Base-by-base conservation (phyloP, 192 early-diverging fungal genomes). In the Podila horticola region DNA sequence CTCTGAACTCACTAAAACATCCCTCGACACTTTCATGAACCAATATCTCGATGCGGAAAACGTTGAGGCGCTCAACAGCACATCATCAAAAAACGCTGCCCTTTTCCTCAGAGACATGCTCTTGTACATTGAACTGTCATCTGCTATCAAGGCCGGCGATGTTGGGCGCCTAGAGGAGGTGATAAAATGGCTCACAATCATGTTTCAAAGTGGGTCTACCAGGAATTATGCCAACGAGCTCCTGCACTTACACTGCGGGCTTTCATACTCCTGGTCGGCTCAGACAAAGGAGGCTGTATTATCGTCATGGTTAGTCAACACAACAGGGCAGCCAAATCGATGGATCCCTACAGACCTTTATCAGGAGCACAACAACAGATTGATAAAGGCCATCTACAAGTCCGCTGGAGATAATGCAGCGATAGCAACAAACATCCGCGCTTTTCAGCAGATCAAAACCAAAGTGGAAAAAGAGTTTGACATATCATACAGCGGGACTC, bases 361-460 rank as follows among this genome's bases (percentile, higher is more conserved):
- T 28, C 72, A 74, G 60, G 72, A 74, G 28, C 72, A 74, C 33
- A 74, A 74, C 60, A 74, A 74, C 17, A 28, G 24, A 4, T 33
- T 63, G 30, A 31, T 31, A 31, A 31, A 31, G 31, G 31, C 31
- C 31, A 31, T 31, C 31, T 31, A 31, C 31, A 31, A 31, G 31
- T 31, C 31, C 2, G 31, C 31, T 31, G 31, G 31, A 31, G 31
- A 31, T 31, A 31, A 31, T 5, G 31, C 31, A 31, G 31, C 31
- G 31, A 31, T 31, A 31, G 31, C 31, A 31, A 31, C 31, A 31
- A 31, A 31, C 31, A 31, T 31, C 31, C 31, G 31, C 31, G 31
- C 31, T 31, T 31, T 31, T 31, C 31, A 31, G 31, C 31, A 31
- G 31, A 31, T 31, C 31, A 31, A 31, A 31, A 31, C 31, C 31